Conservation (phyloP, 768 basidiomycete genomes). For the Cytidiella melzeri region DNA sequence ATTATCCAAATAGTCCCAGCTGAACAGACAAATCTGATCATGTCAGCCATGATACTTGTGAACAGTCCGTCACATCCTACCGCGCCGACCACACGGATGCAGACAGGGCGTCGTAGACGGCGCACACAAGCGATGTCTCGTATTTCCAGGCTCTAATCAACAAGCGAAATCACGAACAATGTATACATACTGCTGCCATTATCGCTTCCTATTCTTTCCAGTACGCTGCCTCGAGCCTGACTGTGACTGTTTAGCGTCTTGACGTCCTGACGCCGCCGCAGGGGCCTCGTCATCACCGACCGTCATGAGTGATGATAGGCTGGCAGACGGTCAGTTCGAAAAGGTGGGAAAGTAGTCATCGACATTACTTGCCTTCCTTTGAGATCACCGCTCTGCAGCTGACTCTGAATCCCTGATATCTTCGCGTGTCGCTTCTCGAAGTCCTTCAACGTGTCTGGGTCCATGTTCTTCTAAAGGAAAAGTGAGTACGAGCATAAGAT, state of each 20-base stretch:
- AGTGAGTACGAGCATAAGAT: slow-evolving; percentile 10
- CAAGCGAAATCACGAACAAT: too few species aligned
- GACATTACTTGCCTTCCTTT: slow-evolving; percentile 43
- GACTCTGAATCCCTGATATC: slow-evolving; percentile 47
- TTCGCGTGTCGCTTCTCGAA: slow-evolving; percentile 56
- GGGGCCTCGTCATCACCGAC: slow-evolving; percentile 32
- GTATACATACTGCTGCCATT: too few species aligned
- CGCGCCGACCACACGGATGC: too few species aligned
- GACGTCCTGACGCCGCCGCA: slow-evolving; percentile 12
- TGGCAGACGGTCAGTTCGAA: slow-evolving; percentile 14
- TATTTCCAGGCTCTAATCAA: too few species aligned
- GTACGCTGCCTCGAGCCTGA: slow-evolving; percentile 20
- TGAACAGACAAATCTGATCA: background rate
- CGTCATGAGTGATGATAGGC: slow-evolving; percentile 40
- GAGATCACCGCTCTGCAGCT: slow-evolving; percentile 52
- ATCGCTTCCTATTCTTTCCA: slow-evolving; percentile 31
- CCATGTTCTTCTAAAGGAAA: slow-evolving; percentile 61
- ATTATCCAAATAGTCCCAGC: slow-evolving; percentile 28
- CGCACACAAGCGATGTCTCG: too few species aligned
- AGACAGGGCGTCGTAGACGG: too few species aligned
- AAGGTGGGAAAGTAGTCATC: background rate
- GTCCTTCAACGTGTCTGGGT: slow-evolving; percentile 62
- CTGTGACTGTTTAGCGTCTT: slow-evolving; percentile 11
- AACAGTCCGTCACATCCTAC: too few species aligned
- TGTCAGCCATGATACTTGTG: too few species aligned